Evolutionary conservation across 2,329 filamentous ascomycete genomes (phyloP), one percentile per base, ranked within the genome.

Genomic region (Phyllosticta citrichinensis): DNA sequence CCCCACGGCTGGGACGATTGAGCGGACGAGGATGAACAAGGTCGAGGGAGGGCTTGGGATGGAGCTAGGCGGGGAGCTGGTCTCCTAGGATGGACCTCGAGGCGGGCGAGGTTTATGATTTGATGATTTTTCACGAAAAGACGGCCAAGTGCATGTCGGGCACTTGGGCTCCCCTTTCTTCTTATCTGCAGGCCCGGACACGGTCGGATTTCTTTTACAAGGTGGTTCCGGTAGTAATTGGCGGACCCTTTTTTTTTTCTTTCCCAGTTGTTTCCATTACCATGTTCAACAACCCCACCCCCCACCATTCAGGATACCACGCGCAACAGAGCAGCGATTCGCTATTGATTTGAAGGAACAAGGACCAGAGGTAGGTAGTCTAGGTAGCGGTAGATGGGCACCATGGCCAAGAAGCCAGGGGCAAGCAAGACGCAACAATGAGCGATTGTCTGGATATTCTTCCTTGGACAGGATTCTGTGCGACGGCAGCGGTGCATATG

Each of bases 11-110:
- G 69, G 66, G 53, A 64, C 33, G 6, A 51, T 66, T 50, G 65
- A 68, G 20, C 63, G 65, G 17, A 47, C 62, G 40, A 74, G 71
- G 55, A 71, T 74, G n/a, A 68, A 65, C 57, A 74, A 81, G 79
- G 66, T 77, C 75, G 64, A 76, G 73, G 14, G 57, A 6, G 82
- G 82, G 8, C 73, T 86, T n/a, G 80, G 83, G 35, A 81, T 88
- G 77, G 84, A 87, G 66, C 77, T 88, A 14, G 86, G 86, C 20
- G 85, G 84, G 57, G 84, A 87, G 69, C 76, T 88, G 51, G 76
- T 81, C 54, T 80, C 79, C 63, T 83, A 65, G 72, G 58, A 50
- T 33, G 33, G 25, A 50, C 55, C 30, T 57, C 51, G 11, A 30
- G 14, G 10, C 14, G 33, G 33, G 33, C 25, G 53, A 30, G 53